Conservation (phyloP, 495 filamentous ascomycete genomes). For the Annulohypoxylon bovei region DNA sequence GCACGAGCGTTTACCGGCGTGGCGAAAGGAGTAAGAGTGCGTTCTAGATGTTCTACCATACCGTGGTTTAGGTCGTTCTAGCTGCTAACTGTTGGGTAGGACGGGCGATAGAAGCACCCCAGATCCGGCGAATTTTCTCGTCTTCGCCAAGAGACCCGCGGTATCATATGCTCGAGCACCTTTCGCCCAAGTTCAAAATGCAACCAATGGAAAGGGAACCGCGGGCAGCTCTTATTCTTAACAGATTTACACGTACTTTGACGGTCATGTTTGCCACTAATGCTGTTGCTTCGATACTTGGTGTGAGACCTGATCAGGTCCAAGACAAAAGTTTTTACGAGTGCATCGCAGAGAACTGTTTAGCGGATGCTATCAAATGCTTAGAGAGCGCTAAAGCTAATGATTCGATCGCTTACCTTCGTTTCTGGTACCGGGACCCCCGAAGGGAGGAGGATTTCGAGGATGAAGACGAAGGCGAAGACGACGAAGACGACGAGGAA, state of each 20-base stretch:
- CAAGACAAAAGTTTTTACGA: conserved; percentile 81
- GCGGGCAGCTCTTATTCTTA: conserved; percentile 85
- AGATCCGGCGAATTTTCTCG: conserved; percentile 80
- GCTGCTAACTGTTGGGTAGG: conserved; percentile 59
- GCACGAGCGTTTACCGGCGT: conserved; percentile 79
- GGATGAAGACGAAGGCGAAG: conserved; percentile 47
- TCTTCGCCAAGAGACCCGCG: conserved; percentile 85
- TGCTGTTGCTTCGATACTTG: conserved; percentile 76
- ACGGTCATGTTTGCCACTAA: conserved; percentile 89
- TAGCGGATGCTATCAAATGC: conserved; percentile 77
- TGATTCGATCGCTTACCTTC: conserved; percentile 90
- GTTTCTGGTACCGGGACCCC: conserved; percentile 88
- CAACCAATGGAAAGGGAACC: conserved; percentile 76
- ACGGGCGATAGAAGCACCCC: conserved; percentile 80
- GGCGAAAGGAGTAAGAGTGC: conserved; percentile 79
- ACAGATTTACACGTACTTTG: conserved; percentile 84
- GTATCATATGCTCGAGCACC: conserved; percentile 89
- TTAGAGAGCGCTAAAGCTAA: conserved; percentile 91
- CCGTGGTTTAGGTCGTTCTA: conserved; percentile 9
- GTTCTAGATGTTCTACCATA: conserved; percentile 44
- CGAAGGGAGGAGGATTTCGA: conserved; percentile 52
- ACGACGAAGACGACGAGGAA: conserved; percentile 46
- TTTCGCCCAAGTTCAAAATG: conserved; percentile 83
- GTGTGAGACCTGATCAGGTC: conserved; percentile 71
- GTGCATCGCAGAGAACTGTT: conserved; percentile 79